Evolutionary conservation across 1,284 basidiomycete species (phyloP).

Genomic region (Ustilago trichophora): DNA sequence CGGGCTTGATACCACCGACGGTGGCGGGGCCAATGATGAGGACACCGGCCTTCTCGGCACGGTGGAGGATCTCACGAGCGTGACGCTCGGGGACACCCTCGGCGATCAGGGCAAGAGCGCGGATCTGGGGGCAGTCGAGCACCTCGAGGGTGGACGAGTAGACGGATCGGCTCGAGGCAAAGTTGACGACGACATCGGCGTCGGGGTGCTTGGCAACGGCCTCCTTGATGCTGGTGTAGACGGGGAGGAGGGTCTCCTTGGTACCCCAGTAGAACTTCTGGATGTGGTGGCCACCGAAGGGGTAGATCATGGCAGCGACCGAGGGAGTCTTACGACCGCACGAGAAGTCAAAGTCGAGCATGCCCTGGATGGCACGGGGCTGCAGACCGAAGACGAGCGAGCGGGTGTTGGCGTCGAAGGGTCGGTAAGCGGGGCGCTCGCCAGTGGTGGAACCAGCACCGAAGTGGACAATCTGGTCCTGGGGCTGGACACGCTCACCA

Average conservation of each 20-base stretch:
- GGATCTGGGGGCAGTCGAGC: conserved; percentile 76
- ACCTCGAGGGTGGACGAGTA: conserved; percentile 94
- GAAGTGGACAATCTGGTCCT: conserved; percentile 88
- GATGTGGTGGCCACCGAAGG: conserved; percentile 99
- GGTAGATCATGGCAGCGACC: conserved; percentile 99
- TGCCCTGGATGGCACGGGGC: conserved; percentile 98
- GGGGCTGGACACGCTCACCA: conserved; percentile 82
- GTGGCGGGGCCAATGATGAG: conserved; percentile 98
- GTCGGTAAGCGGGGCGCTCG: conserved; percentile 59
- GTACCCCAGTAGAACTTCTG: conserved; percentile 99
- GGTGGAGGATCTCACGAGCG: conserved; percentile 92
- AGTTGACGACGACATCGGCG: conserved; percentile 98
- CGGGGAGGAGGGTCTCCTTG: conserved; percentile 95
- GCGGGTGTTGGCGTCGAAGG: conserved; percentile 84
- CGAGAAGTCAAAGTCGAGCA: conserved; percentile 99
- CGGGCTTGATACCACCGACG: conserved; percentile 99
- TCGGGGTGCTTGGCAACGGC: conserved; percentile 95
- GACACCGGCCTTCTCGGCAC: conserved; percentile 84
- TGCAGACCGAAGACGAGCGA: conserved; percentile 98
- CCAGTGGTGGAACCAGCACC: conserved; percentile 66
- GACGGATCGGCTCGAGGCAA: conserved; percentile 91
- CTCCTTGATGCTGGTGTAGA: conserved; percentile 92
- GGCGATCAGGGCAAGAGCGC: conserved; percentile 91
- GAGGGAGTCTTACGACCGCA: conserved; percentile 92
- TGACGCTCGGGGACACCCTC: conserved; percentile 99